Evolutionary conservation across 225 moss, liverwort and hornwort species (phyloP).

Genomic region (Antitrichia curtipendula): DNA sequence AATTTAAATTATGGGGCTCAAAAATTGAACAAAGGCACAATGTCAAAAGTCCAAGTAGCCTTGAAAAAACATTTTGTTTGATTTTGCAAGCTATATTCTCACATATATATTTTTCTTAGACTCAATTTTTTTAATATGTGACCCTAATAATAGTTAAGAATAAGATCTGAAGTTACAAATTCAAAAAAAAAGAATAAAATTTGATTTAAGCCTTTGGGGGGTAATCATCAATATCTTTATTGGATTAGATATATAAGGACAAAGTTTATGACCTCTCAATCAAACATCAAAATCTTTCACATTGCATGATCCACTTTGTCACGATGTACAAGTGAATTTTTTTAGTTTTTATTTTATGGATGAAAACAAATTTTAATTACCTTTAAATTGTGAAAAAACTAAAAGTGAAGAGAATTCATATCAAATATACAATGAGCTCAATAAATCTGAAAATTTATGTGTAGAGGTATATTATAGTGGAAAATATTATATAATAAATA

Average conservation of each 20-base stretch:
- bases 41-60: rapidly evolving
- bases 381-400: neutral
- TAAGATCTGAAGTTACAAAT: neutral
- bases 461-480: neutral
- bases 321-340: too few species aligned
- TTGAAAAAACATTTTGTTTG: neutral
- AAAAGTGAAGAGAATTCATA: neutral
- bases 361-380: neutral
- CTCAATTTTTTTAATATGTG: neutral
- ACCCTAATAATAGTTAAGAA: neutral
- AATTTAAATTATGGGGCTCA: neutral
- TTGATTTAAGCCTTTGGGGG: neutral
- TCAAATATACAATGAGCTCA: neutral
- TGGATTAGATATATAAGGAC: rapidly evolving
- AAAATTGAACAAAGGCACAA: rapidly evolving
- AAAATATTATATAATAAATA: neutral
- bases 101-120: rapidly evolving
- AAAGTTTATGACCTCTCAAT: neutral
- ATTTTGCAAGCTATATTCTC: neutral
- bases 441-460: neutral
- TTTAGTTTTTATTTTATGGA: neutral
- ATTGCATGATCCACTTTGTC: neutral
- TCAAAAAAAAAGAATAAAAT: neutral
- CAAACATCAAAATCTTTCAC: neutral
- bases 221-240: rapidly evolving